Evolutionary conservation across 176 grass and related monocot genomes (phyloP).

Genomic region (Triticum monococcum): DNA sequence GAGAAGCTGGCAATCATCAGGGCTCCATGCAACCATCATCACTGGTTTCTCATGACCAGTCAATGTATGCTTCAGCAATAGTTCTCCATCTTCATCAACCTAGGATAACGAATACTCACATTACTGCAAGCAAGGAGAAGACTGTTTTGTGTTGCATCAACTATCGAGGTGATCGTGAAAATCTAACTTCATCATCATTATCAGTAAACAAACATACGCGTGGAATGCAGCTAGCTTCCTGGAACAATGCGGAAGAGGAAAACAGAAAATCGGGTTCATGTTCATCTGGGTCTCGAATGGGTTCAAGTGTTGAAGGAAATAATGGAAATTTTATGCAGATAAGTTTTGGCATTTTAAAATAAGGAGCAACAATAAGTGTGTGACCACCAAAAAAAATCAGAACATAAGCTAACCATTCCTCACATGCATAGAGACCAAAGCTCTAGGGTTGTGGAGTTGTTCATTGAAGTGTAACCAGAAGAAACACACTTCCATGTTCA

Average conservation of each 20-base stretch:
- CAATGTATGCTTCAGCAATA: conserved; percentile 65
- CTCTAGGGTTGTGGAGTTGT: neutral
- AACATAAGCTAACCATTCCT: neutral
- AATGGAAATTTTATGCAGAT: neutral
- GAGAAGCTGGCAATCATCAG: conserved; percentile 82
- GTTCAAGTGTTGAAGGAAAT: neutral
- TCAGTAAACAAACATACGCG: neutral
- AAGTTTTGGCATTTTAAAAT: neutral
- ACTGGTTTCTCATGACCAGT: conserved; percentile 67
- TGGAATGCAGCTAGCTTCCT: neutral
- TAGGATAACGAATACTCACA: conserved; percentile 38
- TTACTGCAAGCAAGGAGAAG: conserved; percentile 27
- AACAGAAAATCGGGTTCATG: neutral
- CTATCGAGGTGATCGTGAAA: neutral
- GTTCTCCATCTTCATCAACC: conserved; percentile 69
- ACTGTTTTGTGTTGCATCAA: conserved; percentile 21
- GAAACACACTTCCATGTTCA: conserved; percentile 17
- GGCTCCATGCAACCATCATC: conserved; percentile 78
- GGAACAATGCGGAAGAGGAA: neutral
- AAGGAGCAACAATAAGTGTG: neutral
- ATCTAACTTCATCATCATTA: neutral
- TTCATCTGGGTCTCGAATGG: neutral
- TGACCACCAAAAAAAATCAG: neutral
- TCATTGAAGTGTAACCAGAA: neutral
- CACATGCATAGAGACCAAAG: neutral